These are phyloP conservation scores for Colletotrichum cereale DNA, from an alignment of 2,329 filamentous ascomycete species.

Conservation along the genomic window DNA sequence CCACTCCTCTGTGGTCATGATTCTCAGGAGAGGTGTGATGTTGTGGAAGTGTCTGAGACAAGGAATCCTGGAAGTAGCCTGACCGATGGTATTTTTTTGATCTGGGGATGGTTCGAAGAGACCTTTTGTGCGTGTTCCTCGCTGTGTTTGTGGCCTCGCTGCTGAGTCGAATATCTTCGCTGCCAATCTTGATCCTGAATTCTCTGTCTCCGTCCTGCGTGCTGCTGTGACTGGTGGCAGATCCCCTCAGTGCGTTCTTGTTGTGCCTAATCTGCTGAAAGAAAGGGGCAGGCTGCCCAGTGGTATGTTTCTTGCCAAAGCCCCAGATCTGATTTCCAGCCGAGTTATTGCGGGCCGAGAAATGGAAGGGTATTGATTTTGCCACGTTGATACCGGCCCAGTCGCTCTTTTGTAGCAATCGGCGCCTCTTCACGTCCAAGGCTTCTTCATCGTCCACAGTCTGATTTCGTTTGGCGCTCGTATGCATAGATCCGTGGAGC, in stretches of 20 bases:
- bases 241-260: neutral
- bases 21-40: neutral
- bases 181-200: constrained; percentile 38
- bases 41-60: neutral
- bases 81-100: neutral
- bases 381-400: constrained; percentile 51
- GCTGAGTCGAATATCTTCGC: constrained; percentile 20
- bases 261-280: neutral
- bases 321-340: constrained; percentile 30
- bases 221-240: neutral
- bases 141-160: constrained; percentile 1
- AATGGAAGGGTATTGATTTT: constrained; percentile 44
- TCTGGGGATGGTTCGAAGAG: neutral
- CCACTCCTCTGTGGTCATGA: neutral
- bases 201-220: constrained; percentile 8
- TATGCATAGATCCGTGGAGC: neutral
- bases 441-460: neutral
- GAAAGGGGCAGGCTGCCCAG: constrained; percentile 1
- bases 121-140: constrained; percentile 1
- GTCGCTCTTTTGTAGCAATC: constrained; percentile 38
- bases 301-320: constrained; percentile 5
- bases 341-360: constrained; percentile 3
- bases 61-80: neutral
- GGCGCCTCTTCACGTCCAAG: constrained; percentile 38
- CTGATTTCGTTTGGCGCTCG: constrained; percentile 6